phyloP scores from a whole-genome alignment of 495 filamentous ascomycete species.

The Cenococcum geophilum region DNA sequence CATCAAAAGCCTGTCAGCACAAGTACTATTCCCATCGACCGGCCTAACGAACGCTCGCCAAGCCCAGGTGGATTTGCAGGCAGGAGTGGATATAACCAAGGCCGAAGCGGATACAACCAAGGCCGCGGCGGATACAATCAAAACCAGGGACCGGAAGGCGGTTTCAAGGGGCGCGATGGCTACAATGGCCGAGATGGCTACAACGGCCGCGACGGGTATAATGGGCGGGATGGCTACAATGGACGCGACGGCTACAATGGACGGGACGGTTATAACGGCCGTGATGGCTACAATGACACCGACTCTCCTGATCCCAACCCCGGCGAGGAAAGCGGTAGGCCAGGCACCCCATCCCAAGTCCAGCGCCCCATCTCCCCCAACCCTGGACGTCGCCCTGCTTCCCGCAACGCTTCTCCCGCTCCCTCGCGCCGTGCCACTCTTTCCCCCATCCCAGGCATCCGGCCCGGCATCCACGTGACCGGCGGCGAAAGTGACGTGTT shows the following conservation, averaged over 20 bases:
- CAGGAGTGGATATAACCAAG: constrained; percentile 19
- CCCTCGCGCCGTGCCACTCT: constrained; percentile 29
- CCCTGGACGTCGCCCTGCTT: constrained; percentile 13
- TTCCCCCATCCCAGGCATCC: constrained; percentile 27
- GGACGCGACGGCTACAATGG: constrained; percentile 24
- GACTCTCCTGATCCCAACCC: background rate
- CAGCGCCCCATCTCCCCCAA: constrained; percentile 26
- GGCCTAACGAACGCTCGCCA: constrained; percentile 16
- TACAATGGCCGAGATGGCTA: constrained; percentile 27
- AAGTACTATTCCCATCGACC: constrained; percentile 9
- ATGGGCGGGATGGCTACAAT: constrained; percentile 18
- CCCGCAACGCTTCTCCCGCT: constrained; percentile 14
- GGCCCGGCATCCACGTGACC: constrained; percentile 25
- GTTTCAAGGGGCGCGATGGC: constrained; percentile 2
- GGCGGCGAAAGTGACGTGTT: constrained; percentile 16
- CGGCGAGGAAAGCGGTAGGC: constrained; percentile 14
- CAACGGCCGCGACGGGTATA: constrained; percentile 25
- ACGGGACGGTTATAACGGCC: constrained; percentile 18
- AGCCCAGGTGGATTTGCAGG: constrained; percentile 28
- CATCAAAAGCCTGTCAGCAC: constrained; percentile 25
- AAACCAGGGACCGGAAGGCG: background rate
- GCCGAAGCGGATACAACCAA: constrained; percentile 17
- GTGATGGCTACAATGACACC: constrained; percentile 18
- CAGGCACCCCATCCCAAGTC: background rate
- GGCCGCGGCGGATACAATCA: constrained; percentile 5